These are phyloP conservation scores for Aspergillus hancockii DNA, from an alignment of 495 filamentous ascomycete species.

Conservation along the genomic window DNA sequence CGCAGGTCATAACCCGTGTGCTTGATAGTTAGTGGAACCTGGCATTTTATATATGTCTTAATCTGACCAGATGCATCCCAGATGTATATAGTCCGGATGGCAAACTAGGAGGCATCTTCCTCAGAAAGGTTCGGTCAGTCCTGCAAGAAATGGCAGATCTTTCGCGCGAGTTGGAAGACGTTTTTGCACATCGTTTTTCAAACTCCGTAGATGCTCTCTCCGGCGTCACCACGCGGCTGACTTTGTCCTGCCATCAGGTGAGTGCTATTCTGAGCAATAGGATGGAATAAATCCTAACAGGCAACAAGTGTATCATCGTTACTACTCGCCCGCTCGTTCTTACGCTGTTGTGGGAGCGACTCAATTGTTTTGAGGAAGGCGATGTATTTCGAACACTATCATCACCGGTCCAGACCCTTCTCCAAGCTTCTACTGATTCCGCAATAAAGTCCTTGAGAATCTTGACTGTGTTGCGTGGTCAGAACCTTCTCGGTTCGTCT, in stretches of 20 bases:
- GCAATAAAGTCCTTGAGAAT: slow-evolving; percentile 29
- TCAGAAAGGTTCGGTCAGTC: slow-evolving; percentile 28
- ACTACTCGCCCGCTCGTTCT: slow-evolving; percentile 34
- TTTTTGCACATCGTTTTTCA: slow-evolving; percentile 30
- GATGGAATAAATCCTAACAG: neutral
- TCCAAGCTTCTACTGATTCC: slow-evolving; percentile 31
- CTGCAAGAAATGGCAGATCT: slow-evolving; percentile 29
- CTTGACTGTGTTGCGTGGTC: slow-evolving; percentile 25
- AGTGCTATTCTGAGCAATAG: neutral
- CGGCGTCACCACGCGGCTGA: slow-evolving; percentile 32
- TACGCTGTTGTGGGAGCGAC: slow-evolving; percentile 27
- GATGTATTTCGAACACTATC: slow-evolving; percentile 19
- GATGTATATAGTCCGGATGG: slow-evolving; percentile 35
- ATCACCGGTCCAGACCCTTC: slow-evolving; percentile 25
- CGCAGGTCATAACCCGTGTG: slow-evolving; percentile 29
- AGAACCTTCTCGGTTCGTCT: slow-evolving; percentile 32
- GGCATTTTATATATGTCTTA: neutral
- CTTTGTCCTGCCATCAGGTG: slow-evolving; percentile 34
- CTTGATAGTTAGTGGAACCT: slow-evolving; percentile 19
- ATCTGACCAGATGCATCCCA: slow-evolving; percentile 7
- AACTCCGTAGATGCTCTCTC: slow-evolving; percentile 29
- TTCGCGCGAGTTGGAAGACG: slow-evolving; percentile 28
- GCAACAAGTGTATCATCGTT: slow-evolving; percentile 31
- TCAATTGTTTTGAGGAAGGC: slow-evolving; percentile 23
- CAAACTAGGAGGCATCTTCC: slow-evolving; percentile 28